A percentile compares a stretch with the other conserved stretches of the same genome.
These are phyloP conservation scores for Linnemannia zychae DNA, from an alignment of 192 early-diverging fungal genomes.

Conservation along the genomic window DNA sequence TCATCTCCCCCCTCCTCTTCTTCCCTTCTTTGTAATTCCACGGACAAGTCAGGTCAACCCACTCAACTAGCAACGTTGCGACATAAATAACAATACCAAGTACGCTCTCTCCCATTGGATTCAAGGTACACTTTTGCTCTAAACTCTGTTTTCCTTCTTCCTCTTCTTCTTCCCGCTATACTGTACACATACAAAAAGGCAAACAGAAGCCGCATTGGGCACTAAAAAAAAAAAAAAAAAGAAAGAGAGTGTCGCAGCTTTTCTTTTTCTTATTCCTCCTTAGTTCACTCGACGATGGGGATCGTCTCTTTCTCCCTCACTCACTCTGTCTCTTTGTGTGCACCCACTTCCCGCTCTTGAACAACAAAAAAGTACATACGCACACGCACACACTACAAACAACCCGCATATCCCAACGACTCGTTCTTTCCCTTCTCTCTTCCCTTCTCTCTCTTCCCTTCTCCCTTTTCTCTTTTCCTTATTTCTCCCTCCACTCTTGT, in stretches of 20 bases:
- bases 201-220: neutral
- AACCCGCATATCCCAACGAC: neutral
- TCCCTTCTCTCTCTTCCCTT: slow-evolving; percentile 7
- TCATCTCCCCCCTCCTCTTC: neutral
- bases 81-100: neutral
- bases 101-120: slow-evolving; percentile 7
- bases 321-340: neutral
- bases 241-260: neutral
- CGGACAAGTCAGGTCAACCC: slow-evolving; percentile 3
- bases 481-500: neutral
- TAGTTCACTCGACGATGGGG: neutral
- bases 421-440: neutral
- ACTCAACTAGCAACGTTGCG: slow-evolving; percentile 13
- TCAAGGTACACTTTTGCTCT: no score
- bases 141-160: no score
- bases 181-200: neutral
- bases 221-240: no score
- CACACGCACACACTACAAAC: neutral
- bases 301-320: neutral
- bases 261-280: neutral
- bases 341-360: neutral
- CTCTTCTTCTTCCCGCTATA: no score
- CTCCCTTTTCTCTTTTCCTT: neutral
- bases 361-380: neutral
- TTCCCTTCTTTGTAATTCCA: slow-evolving; percentile 44